Evolutionary conservation across 179 eudicot genomes (phyloP).

Genomic region (Amaranthus tricolor): DNA sequence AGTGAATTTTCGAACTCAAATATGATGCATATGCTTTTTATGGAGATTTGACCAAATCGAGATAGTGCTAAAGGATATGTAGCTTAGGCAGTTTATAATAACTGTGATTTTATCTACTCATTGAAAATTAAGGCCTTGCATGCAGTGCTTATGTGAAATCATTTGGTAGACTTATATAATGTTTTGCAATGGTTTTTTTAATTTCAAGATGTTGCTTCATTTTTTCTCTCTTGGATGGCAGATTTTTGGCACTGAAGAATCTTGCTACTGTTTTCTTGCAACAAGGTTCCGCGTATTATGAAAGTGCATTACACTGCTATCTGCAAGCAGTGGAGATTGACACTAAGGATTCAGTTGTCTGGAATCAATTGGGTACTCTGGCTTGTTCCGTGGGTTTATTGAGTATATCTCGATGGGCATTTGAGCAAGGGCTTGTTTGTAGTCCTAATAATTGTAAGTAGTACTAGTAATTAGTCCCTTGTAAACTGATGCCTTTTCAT

Average conservation of each 20-base stretch:
- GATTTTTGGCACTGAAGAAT: conserved; percentile 88
- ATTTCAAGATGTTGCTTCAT: conserved; percentile 9
- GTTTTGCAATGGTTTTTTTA: neutral
- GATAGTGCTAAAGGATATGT: neutral
- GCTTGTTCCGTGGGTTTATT: conserved; percentile 88
- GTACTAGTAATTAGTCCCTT: conserved; percentile 27
- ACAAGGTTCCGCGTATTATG: conserved; percentile 72
- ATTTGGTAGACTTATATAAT: neutral
- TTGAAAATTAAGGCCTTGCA: neutral
- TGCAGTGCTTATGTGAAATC: neutral
- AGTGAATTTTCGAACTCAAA: neutral
- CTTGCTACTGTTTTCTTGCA: conserved; percentile 90
- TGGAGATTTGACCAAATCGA: neutral
- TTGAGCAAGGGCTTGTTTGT: conserved; percentile 96
- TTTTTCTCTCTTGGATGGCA: conserved; percentile 32
- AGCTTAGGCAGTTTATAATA: neutral
- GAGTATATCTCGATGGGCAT: conserved; percentile 97
- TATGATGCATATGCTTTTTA: neutral
- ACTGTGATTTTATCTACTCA: neutral
- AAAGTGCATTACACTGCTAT: conserved; percentile 82
- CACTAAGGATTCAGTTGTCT: conserved; percentile 84
- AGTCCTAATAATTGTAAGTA: conserved; percentile 96
- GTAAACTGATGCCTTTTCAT: neutral
- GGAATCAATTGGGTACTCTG: conserved; percentile 97
- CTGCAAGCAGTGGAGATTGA: conserved; percentile 99